Evolutionary conservation across 2,329 filamentous ascomycete genomes (phyloP), one percentile per base, ranked within the genome.

Genomic region (Trichoderma endophyticum): DNA sequence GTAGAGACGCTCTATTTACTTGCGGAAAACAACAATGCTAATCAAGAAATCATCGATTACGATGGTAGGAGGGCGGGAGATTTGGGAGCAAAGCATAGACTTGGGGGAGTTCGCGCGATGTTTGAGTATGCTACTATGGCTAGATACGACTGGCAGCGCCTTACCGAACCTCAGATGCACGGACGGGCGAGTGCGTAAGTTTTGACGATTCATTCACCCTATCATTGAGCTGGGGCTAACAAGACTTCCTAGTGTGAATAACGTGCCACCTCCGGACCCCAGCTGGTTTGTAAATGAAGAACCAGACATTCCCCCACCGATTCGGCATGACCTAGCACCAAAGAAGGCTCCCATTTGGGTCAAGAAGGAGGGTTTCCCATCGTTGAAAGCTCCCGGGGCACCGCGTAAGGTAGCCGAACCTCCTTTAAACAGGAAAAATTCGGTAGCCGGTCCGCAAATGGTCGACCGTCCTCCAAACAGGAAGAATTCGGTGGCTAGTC

Each of bases 91-190:
- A 66, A 56, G 12, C 71, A 73, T 21, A 54, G 12, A 4, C 61
- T 73, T 43, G 9, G 26, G 1, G 43, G 62, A 6, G 68, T 73
- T 7, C 34, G 71, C 2, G 30, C 59, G 2, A 11, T 73, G 39
- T 73, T 73, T 36, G 34, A 71, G 56, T 61, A 69, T 11, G 28
- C 36, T 26, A 69, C 56, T 9, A 61, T 61, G 56, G 66, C 66
- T 36, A 69, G 39, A 28, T 60, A 60, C 12, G 56, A 69, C 8
- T 69, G 39, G 56, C 36, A 61, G 11, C 66, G 56, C 3, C 66
- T 69, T 6, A 69, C 56, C 6, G 48, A 51, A 28, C 1, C 28
- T 24, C 30, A 24, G 8, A 2, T 15, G 9, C 4, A 4, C 4
- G 30, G 56, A 21, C 24, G n/a, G 21, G 9, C 11, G 5, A 32